phyloP scores from a whole-genome alignment of 805 yeast species.

The Hermanozyma aechmeae region DNA sequence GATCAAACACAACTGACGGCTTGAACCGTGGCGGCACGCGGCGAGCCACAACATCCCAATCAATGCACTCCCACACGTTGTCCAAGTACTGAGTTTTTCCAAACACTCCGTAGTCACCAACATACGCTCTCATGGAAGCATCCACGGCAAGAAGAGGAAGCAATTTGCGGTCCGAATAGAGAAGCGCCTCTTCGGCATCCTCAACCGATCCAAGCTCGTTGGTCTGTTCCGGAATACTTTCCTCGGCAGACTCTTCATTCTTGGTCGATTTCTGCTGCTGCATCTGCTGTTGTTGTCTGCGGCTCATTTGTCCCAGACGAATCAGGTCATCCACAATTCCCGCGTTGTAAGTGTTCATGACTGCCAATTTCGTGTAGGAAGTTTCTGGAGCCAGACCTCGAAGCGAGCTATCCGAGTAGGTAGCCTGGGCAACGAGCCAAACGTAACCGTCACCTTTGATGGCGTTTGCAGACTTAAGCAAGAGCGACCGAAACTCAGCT shows the following conservation, averaged over 20 bases:
- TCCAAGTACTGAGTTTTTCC: conserved; percentile 36
- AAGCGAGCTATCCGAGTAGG: conserved; percentile 18
- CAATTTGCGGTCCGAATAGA: conserved; percentile 28
- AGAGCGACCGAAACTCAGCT: conserved; percentile 62
- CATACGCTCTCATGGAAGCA: conserved; percentile 60
- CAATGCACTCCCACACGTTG: conserved; percentile 35
- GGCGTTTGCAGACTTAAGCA: conserved; percentile 59
- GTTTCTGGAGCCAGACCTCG: conserved; percentile 12
- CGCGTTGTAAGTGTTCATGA: conserved; percentile 80
- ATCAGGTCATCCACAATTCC: conserved; percentile 70
- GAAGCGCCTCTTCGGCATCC: conserved; percentile 29
- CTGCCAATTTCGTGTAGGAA: conserved; percentile 41
- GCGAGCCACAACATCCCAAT: conserved; percentile 32
- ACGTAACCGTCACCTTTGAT: conserved; percentile 86
- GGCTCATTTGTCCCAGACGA: conserved; percentile 42
- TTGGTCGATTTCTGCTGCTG: conserved; percentile 9
- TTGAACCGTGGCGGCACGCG: conserved; percentile 26
- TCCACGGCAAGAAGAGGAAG: conserved; percentile 65
- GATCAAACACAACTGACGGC: conserved; percentile 3
- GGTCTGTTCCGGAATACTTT: conserved; percentile 2
- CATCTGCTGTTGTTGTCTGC: conserved; percentile 24
- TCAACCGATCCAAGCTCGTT: conserved; percentile 26
- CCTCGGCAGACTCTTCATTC: conserved; percentile 3
- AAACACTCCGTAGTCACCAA: conserved; percentile 69
- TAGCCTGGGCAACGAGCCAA: conserved; percentile 69